phyloP scores from a whole-genome alignment of 345 rosid genomes.

The Acer saccharum region DNA sequence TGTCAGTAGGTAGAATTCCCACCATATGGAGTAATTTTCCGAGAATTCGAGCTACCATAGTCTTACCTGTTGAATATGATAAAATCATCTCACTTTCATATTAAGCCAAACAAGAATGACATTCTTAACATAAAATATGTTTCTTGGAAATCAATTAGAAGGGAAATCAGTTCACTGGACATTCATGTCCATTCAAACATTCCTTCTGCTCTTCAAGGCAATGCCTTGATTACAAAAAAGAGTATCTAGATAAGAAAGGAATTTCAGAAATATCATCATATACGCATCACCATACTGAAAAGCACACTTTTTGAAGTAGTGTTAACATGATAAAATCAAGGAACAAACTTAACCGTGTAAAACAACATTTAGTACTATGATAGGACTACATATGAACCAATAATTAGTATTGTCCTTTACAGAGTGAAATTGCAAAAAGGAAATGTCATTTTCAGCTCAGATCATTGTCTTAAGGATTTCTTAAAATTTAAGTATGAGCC shows the following conservation, averaged over 20 bases:
- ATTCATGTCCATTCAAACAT: background rate
- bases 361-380: background rate
- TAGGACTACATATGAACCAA: background rate
- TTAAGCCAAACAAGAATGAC: slow-evolving; percentile 3
- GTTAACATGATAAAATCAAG: background rate
- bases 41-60: slow-evolving; percentile 96
- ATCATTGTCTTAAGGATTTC: background rate
- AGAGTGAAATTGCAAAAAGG: background rate
- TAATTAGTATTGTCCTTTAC: background rate
- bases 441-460: background rate
- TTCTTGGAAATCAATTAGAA: background rate
- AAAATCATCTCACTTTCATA: slow-evolving; percentile 11
- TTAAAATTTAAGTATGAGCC: background rate
- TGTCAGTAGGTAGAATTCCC: slow-evolving; percentile 88
- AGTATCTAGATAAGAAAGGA: background rate
- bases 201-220: background rate
- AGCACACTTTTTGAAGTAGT: background rate
- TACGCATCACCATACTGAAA: background rate
- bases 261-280: background rate
- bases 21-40: slow-evolving; percentile 90
- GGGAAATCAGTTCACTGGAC: background rate
- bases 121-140: background rate
- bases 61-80: slow-evolving; percentile 64
- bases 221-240: background rate
- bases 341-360: background rate